Conservation (phyloP, 2,329 filamentous ascomycete genomes). For the Reticulascus tulasneorum region DNA sequence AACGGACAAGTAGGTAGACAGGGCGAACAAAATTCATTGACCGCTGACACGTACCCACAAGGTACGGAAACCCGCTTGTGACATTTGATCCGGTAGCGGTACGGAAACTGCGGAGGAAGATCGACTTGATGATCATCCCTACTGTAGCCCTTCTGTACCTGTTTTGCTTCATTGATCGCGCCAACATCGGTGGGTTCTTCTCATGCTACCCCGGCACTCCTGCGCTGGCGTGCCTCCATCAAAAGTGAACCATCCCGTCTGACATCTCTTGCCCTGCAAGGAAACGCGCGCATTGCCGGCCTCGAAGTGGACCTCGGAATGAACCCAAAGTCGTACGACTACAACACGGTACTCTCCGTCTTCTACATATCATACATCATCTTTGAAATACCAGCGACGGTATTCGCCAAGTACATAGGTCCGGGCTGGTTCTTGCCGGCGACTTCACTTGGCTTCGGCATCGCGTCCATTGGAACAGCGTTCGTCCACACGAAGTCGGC, state of each 20-base stretch:
- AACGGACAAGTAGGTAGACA: conserved; percentile 37
- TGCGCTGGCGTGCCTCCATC: accelerated
- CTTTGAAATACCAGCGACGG: conserved; percentile 66
- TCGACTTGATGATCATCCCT: conserved; percentile 62
- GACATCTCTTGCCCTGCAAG: conserved; percentile 26
- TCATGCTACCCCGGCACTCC: too few relatives aligned
- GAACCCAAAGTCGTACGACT: conserved; percentile 58
- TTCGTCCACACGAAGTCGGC: conserved; percentile 54
- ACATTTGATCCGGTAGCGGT: conserved; percentile 57
- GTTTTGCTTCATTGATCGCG: conserved; percentile 72
- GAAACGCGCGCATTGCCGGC: conserved; percentile 65
- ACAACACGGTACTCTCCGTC: conserved; percentile 62
- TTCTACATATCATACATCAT: conserved; percentile 74
- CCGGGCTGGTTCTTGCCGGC: conserved; percentile 68
- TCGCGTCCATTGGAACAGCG: conserved; percentile 60
- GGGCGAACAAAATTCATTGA: accelerated
- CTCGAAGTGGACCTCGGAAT: conserved; percentile 61
- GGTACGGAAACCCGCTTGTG: conserved; percentile 46
- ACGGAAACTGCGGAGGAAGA: conserved; percentile 54
- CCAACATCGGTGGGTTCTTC: conserved; percentile 58
- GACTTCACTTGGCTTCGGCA: conserved; percentile 59
- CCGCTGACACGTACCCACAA: conserved; percentile 13
- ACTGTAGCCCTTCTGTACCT: conserved; percentile 64
- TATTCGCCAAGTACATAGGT: conserved; percentile 66
- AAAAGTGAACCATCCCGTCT: too few relatives aligned